Evolutionary conservation across 148 eudicot genomes (phyloP).

Genomic region (Fagopyrum esculentum): DNA sequence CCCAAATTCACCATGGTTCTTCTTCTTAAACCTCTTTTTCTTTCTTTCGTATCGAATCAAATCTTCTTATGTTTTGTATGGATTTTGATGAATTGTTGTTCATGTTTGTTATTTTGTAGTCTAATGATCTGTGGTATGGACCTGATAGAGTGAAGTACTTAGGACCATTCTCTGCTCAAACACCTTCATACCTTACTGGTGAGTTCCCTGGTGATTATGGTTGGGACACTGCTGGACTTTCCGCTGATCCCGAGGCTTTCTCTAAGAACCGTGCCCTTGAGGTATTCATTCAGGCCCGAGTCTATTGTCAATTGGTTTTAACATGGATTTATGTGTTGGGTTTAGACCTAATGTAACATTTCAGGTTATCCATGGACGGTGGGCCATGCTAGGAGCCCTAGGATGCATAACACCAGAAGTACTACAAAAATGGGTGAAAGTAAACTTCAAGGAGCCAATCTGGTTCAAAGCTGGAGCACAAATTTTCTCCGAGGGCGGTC

Average conservation of each 20-base stretch:
- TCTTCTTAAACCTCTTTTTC: slow-evolving; percentile 15
- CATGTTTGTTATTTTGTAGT: slow-evolving; percentile 22
- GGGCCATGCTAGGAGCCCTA: slow-evolving; percentile 90
- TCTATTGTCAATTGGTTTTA: no score
- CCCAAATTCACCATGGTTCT: slow-evolving; percentile 63
- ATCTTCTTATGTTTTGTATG: neutral
- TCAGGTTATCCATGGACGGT: slow-evolving; percentile 77
- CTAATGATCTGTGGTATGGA: slow-evolving; percentile 88
- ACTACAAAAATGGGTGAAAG: slow-evolving; percentile 67
- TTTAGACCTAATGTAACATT: neutral
- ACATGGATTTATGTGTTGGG: neutral
- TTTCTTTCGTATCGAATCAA: neutral
- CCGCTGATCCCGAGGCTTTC: slow-evolving; percentile 93
- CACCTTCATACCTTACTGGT: slow-evolving; percentile 76
- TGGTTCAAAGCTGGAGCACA: slow-evolving; percentile 94
- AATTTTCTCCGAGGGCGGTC: slow-evolving; percentile 79
- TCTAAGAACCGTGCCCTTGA: slow-evolving; percentile 93
- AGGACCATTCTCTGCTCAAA: slow-evolving; percentile 95
- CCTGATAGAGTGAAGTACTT: slow-evolving; percentile 83
- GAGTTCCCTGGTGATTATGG: slow-evolving; percentile 95
- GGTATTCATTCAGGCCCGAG: slow-evolving; percentile 26
- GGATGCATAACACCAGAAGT: slow-evolving; percentile 85
- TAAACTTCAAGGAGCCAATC: slow-evolving; percentile 75
- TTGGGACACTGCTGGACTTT: slow-evolving; percentile 95
- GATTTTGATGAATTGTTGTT: neutral